Base-by-base conservation (phyloP, 192 early-diverging fungal genomes). In the Backusella psychrophila region DNA sequence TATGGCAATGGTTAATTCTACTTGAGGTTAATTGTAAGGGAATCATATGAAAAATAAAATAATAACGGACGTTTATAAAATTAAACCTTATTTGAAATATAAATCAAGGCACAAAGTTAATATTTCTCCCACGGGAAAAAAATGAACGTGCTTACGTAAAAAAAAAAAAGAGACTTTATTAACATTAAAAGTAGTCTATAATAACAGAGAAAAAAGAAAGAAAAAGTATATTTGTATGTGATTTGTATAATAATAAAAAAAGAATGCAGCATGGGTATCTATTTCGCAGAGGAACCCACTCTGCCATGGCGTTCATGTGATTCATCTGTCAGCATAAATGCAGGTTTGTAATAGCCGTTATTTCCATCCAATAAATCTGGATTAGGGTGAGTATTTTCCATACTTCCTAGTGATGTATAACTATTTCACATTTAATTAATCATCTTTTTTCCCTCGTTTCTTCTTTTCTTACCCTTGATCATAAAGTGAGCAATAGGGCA, bases 401-500 rank as follows among this genome's bases (percentile, higher is more conserved):
- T 89, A 36, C 93, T 90, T 26, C 97, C 97, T 42, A 99, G 82
- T 23, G 96, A 98, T 12, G 97, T 99, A 78, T 98, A 99, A n/a
- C 95, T 94, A 71, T 9, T 59, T 26, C 23, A 26, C 53, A 59
- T 26, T 33, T 23, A 59, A 26, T 59, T 26, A 59, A 59, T 26
- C n/a, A 59, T 9, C 23, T 26, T 59, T 59, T 59, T 59, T 8
- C 46, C 46, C 53, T 59, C 53, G 23, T 8, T 6, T 35, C 23
- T n/a, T 6, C 6, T 14, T 31, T 49, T 65, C 68, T 81, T 85
- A 93, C 93, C 93, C 95, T 79, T 90, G 76, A 76, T 99, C 95
- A 76, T 99, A 99, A 39, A 98, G 86, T 1, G 84, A 84, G 83
- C 96, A 99, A 81, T 97, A 97, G 59, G 89, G 91, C 35, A 97